Percentiles rank a stretch among this genome's conserved stretches.
Conservation (phyloP, 352 stramenopile genomes). For the Hyaloperonospora arabidopsidis region DNA sequence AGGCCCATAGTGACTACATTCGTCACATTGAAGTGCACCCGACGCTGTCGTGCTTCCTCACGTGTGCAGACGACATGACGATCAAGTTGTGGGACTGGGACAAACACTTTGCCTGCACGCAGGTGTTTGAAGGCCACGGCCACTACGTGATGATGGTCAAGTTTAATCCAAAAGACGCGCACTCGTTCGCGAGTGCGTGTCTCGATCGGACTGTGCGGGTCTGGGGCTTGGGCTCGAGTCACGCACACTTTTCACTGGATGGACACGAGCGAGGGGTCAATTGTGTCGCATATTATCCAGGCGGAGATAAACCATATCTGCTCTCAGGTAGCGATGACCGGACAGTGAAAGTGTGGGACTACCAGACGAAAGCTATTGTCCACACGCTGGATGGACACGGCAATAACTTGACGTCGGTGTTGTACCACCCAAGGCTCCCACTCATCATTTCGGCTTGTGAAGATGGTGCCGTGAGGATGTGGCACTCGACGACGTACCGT, state of each 20-base stretch:
- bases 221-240: constrained; percentile 86
- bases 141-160: constrained; percentile 99
- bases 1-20: constrained; percentile 99
- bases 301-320: constrained; percentile 98
- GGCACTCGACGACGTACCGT: constrained; percentile 91
- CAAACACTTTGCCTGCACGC: constrained; percentile 68
- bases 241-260: constrained; percentile 89
- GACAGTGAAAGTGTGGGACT: constrained; percentile 99
- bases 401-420: constrained; percentile 97
- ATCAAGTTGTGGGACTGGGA: constrained; percentile 99
- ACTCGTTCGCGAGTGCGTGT: constrained; percentile 96
- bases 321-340: constrained; percentile 94
- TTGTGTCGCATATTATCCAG: constrained; percentile 98
- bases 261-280: constrained; percentile 97
- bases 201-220: constrained; percentile 97
- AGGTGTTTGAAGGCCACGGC: constrained; percentile 88
- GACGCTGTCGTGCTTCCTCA: constrained; percentile 94
- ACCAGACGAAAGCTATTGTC: constrained; percentile 99
- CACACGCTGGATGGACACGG: constrained; percentile 97
- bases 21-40: constrained; percentile 94
- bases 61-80: constrained; percentile 97
- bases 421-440: constrained; percentile 98
- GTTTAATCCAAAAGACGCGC: constrained; percentile 99
- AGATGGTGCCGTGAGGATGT: constrained; percentile 93
- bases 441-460: constrained; percentile 97